phyloP scores from a whole-genome alignment of 495 filamentous ascomycete genomes.

The Choiromyces venosus region DNA sequence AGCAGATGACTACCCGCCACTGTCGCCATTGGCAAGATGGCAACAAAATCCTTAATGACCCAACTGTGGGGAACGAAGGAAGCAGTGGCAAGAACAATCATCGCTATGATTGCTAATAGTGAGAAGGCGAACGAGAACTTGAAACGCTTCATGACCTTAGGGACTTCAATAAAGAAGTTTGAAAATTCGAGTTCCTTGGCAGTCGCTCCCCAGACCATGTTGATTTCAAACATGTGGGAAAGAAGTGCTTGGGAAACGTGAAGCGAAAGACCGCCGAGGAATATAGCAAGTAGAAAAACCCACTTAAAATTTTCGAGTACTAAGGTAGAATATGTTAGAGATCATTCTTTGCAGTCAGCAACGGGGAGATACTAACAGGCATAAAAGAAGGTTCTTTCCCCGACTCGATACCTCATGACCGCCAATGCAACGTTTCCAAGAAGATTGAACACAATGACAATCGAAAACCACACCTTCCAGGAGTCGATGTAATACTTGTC shows the following conservation, averaged over 20 bases:
- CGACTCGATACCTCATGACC: conserved; percentile 63
- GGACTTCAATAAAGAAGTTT: conserved; percentile 70
- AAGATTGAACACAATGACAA: conserved; percentile 66
- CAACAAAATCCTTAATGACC: conserved; percentile 71
- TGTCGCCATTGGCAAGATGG: conserved; percentile 72
- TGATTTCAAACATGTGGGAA: conserved; percentile 66
- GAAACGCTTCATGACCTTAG: conserved; percentile 69
- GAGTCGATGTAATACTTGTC: conserved; percentile 72
- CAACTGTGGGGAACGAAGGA: conserved; percentile 61
- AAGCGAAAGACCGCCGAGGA: conserved; percentile 64
- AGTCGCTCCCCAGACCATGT: conserved; percentile 68
- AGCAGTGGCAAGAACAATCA: conserved; percentile 61
- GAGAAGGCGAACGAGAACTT: conserved; percentile 70
- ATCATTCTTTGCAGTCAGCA: neutral
- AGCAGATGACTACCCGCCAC: conserved; percentile 63
- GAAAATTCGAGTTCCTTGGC: conserved; percentile 53
- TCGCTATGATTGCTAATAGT: conserved; percentile 55
- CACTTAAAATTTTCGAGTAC: conserved; percentile 68
- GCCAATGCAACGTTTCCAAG: conserved; percentile 61
- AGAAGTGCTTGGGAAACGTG: conserved; percentile 63
- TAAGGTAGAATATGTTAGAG: conserved; percentile 38
- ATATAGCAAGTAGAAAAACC: conserved; percentile 63
- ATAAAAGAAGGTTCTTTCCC: conserved; percentile 52
- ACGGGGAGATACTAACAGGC: conserved; percentile 34
- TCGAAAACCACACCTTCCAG: conserved; percentile 71